Evolutionary conservation across 2,329 filamentous ascomycete species (phyloP).

Genomic region (Penicillium sp.): DNA sequence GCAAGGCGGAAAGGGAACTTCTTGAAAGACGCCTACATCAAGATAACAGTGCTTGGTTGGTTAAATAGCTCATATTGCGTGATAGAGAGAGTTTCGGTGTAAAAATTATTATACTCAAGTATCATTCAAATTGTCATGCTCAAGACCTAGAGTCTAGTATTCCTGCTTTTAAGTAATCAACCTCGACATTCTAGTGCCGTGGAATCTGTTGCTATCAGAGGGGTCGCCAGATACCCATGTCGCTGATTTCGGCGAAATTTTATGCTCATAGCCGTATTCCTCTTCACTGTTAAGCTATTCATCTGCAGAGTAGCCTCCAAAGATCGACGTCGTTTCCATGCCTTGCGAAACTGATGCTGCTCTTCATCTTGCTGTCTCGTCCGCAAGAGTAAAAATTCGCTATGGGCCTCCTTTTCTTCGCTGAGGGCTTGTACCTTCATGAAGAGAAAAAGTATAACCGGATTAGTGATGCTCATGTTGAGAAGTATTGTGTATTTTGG

Average conservation of each 20-base stretch:
- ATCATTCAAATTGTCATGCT: background rate
- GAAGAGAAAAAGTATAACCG: background rate
- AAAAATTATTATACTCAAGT: background rate
- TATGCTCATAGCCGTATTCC: constrained; percentile 9
- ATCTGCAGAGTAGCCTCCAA: constrained; percentile 7
- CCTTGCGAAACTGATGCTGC: constrained; percentile 38
- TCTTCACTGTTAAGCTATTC: background rate
- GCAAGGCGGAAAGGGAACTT: background rate
- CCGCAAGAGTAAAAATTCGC: constrained; percentile 35
- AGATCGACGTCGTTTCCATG: constrained; percentile 34
- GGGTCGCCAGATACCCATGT: constrained; percentile 10
- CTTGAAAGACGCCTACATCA: background rate
- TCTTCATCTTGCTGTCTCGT: constrained; percentile 39
- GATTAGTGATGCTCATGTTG: background rate
- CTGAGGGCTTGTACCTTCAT: constrained; percentile 34
- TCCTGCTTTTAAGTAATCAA: background rate
- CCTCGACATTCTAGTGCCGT: constrained; percentile 15
- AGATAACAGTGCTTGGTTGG: background rate
- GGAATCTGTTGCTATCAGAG: constrained; percentile 11
- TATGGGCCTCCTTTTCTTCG: constrained; percentile 40
- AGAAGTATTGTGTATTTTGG: too few relatives aligned
- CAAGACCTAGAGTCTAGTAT: background rate
- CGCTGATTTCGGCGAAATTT: constrained; percentile 22
- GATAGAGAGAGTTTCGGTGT: background rate
- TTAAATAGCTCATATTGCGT: background rate